Evolutionary conservation across 306 rosid genomes (phyloP), one percentile per base, ranked within the genome.

Genomic region (Morella rubra): DNA sequence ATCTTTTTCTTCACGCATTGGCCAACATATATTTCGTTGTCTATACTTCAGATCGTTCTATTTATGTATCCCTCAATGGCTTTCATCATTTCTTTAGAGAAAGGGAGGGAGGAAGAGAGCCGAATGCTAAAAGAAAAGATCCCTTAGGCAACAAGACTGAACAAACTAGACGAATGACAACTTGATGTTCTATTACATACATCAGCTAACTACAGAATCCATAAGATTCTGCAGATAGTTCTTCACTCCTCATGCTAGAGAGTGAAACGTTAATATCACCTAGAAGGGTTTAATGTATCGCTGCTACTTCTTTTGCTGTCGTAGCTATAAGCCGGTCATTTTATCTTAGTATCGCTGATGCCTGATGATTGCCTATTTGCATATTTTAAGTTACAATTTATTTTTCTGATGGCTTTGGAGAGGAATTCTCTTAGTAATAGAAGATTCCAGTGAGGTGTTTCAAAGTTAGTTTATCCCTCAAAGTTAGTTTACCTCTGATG

Each of bases 81-180:
- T n/a, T n/a, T n/a, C n/a, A n/a, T n/a, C n/a, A n/a, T n/a, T n/a
- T n/a, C n/a, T n/a, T n/a, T n/a, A n/a, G n/a, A n/a, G n/a, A n/a
- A n/a, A n/a, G n/a, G n/a, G n/a, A n/a, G n/a, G n/a, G n/a, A n/a
- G n/a, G n/a, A n/a, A 76, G 84, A 87, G 75, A 77, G 82, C 82
- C 5, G 90, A 87, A 87, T 73, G 87, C 87, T 69, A 84, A 87
- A 54, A 71, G 85, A 55, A 59, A 24, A 5, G 66, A 59, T 59
- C 15, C 66, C 1, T 12, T 51, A 41, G 41, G 20, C 32, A 20
- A 56, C 13, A 56, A 18, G 46, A 41, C 12, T 40, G 12, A 64
- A 4, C 47, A 37, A 64, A 14, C 19, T 1, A 41, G 46, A 65
- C 20, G 4, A 37, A 15, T 32, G 27, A 40, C 6, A 15, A 15